Base-by-base conservation (phyloP, 2,329 filamentous ascomycete species). In the Ceratocystis variospora region DNA sequence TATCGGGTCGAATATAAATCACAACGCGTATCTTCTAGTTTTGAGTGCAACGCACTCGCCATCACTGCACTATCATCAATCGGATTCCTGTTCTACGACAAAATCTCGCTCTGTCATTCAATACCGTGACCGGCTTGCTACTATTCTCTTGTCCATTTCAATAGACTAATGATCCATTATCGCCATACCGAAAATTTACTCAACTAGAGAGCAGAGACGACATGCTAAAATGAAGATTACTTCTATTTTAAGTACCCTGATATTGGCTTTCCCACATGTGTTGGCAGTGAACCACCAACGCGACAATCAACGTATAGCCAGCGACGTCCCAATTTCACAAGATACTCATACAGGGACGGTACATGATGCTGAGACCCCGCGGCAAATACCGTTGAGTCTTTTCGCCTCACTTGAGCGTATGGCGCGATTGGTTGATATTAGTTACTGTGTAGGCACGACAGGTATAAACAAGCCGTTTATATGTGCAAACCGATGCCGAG, bases 391-490 rank as follows among this genome's bases (percentile, higher is more conserved):
- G 3, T 72, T 76, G 33, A 72, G 79, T 28, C 81, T 96, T 68
- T 97, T 96, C 76, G 78, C 83, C 67, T 86, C 89, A 19, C 84
- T 99, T 15, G 91, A 96, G 75, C 89, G 96, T 72, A 80, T 93
- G 66, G 85, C 93, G n/a, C 87, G 92, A 65, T 82, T 97, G 31
- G 93, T 96, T 69, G 94, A 99, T 74, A 94, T 97, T 68, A 80
- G 90, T 61, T 97, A 97, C 77, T 99, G 94, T 75, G 89, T 97
- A 67, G 91, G 92, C 69, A 86, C 83, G 4, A 87, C 88, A 0
- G 94, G 93, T 48, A 86, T 99, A 68, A 80, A 81, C 62, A 85
- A 86, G 70, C 94, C 94, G 0, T 99, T 99, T 74, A 77, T 81
- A 41, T 99, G 94, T 75, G 82, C 87, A 15, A 94, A 89, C 68